Evolutionary conservation across 2,329 filamentous ascomycete genomes (phyloP).

Genomic region (Exophiala aquamarina): DNA sequence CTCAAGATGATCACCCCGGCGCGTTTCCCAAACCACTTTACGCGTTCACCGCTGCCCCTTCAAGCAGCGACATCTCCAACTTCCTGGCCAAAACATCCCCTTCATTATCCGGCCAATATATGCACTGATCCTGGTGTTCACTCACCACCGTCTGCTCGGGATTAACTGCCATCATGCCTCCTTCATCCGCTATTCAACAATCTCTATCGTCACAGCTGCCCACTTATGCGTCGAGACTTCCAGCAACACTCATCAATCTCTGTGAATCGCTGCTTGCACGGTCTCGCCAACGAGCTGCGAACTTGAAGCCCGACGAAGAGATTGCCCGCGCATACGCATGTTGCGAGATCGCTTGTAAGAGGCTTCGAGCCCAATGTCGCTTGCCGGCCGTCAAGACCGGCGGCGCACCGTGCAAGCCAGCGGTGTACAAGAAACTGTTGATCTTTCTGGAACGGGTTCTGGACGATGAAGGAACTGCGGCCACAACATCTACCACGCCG

Average conservation of each 20-base stretch:
- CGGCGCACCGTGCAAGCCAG: constrained; percentile 73
- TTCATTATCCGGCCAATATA: too few species aligned
- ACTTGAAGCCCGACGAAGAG: constrained; percentile 81
- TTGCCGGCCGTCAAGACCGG: constrained; percentile 69
- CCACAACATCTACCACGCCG: constrained; percentile 32
- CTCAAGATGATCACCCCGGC: too few species aligned
- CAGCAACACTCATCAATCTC: constrained; percentile 64
- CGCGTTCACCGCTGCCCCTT: too few species aligned
- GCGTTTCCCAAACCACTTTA: too few species aligned
- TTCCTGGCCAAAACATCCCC: too few species aligned
- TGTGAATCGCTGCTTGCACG: constrained; percentile 75
- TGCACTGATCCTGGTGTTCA: too few species aligned
- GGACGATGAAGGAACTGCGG: constrained; percentile 40
- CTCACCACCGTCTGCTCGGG: background rate
- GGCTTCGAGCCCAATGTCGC: constrained; percentile 72
- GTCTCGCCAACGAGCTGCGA: constrained; percentile 73
- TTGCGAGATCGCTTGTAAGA: constrained; percentile 84
- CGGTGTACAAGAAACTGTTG: constrained; percentile 82
- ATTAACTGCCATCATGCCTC: constrained; percentile 9
- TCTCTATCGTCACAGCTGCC: constrained; percentile 69
- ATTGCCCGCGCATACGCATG: constrained; percentile 82
- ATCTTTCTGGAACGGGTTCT: constrained; percentile 75
- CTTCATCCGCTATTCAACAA: constrained; percentile 64
- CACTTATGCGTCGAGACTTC: constrained; percentile 55
- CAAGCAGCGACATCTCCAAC: too few species aligned